phyloP scores from a whole-genome alignment of 2,329 filamentous ascomycete genomes.

The Pseudomassariella vexata region DNA sequence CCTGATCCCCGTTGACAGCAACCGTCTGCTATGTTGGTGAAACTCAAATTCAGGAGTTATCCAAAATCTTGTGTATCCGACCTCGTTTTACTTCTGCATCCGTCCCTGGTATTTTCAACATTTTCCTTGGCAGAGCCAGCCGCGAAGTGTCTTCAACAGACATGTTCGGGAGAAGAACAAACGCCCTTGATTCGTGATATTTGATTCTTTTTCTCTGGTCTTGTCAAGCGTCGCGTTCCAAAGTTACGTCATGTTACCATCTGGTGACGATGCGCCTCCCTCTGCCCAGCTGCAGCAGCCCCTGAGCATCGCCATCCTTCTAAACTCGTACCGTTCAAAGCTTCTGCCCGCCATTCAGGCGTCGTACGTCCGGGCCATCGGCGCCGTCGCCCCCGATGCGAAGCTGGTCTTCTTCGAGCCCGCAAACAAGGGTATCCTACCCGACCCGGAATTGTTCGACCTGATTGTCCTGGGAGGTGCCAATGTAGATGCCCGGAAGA shows the following conservation, averaged over 20 bases:
- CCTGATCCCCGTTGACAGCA: no score
- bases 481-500: slow-evolving; percentile 33
- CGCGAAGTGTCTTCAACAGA: slow-evolving; percentile 11
- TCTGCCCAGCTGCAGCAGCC: slow-evolving; percentile 2
- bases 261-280: no score
- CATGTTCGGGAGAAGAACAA: slow-evolving; percentile 1
- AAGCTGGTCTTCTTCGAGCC: slow-evolving; percentile 30
- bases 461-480: slow-evolving; percentile 36
- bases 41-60: no score
- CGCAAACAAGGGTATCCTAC: slow-evolving; percentile 27
- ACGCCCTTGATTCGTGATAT: background rate
- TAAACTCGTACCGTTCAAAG: slow-evolving; percentile 31
- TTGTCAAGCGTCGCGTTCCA: background rate
- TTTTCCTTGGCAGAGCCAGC: no score
- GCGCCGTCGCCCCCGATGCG: slow-evolving; percentile 21
- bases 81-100: no score
- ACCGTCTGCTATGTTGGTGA: no score
- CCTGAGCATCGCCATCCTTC: slow-evolving; percentile 28
- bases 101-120: no score
- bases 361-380: slow-evolving; percentile 28
- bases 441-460: slow-evolving; percentile 32
- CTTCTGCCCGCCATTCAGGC: slow-evolving; percentile 26
- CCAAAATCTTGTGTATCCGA: no score
- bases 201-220: background rate
- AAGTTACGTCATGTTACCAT: no score